A percentile compares a stretch with the other conserved stretches of the same genome.
phyloP scores from a whole-genome alignment of 2,329 filamentous ascomycete species.

The Cladophialophora carrionii region DNA sequence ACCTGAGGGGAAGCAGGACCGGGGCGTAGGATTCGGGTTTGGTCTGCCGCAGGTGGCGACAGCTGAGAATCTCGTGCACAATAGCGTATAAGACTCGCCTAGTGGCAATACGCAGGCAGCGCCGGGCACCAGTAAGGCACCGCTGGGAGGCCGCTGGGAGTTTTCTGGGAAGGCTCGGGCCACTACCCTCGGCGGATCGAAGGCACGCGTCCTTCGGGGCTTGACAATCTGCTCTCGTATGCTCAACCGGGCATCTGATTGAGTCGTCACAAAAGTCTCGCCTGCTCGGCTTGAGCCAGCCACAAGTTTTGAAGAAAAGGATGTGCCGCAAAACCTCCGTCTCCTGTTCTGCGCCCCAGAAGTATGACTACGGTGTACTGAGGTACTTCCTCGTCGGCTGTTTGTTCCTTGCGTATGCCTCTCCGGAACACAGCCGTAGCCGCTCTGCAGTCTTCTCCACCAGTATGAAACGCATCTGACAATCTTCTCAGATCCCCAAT shows the following conservation, averaged over 20 bases:
- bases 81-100: not conserved
- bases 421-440: conserved; percentile 1
- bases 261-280: not conserved
- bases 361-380: conserved; percentile 1
- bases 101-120: not conserved
- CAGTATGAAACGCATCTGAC: conserved; percentile 15
- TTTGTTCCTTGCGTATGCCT: not conserved
- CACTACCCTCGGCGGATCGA: not conserved
- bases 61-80: conserved; percentile 2
- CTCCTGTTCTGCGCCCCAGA: conserved; percentile 2
- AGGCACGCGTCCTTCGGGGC: not conserved
- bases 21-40: not conserved
- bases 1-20: conserved; percentile 2
- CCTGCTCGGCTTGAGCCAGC: not conserved
- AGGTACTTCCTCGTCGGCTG: not conserved
- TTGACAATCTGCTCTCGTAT: not conserved
- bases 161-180: conserved; percentile 4
- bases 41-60: conserved; percentile 1
- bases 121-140: not conserved
- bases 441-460: not conserved
- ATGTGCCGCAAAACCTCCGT: not conserved
- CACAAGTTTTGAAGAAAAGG: not conserved
- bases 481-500: not conserved
- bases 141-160: not conserved
- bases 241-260: conserved; percentile 8